phyloP scores from a whole-genome alignment of 306 rosid species.

The Dryas octopetala region DNA sequence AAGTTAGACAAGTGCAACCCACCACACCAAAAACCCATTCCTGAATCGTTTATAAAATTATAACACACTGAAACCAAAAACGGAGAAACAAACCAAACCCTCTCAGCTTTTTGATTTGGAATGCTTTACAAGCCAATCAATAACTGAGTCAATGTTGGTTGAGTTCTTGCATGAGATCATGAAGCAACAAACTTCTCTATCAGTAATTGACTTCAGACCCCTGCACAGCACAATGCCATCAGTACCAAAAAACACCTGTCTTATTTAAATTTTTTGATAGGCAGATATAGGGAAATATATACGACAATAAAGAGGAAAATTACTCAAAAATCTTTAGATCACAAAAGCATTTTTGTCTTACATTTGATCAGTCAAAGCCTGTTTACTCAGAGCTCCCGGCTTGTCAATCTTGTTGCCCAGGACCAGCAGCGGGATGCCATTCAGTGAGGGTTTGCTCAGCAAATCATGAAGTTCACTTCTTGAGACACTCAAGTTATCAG shows the following conservation, averaged over 20 bases:
- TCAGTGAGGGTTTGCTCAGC: slow-evolving; percentile 73
- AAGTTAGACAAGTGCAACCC: slow-evolving; percentile 46
- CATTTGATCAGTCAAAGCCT: slow-evolving; percentile 81
- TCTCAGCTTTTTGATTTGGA: slow-evolving; percentile 84
- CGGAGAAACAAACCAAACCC: slow-evolving; percentile 18
- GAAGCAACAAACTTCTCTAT: slow-evolving; percentile 93
- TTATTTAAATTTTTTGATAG: not conserved
- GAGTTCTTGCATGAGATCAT: slow-evolving; percentile 98
- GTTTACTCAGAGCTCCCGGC: slow-evolving; percentile 69
- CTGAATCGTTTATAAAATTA: slow-evolving; percentile 36
- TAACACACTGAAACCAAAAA: slow-evolving; percentile 32
- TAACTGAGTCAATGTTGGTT: slow-evolving; percentile 84
- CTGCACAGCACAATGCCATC: slow-evolving; percentile 42
- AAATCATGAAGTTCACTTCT: slow-evolving; percentile 85
- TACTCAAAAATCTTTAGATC: not conserved
- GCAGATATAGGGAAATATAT: not conserved
- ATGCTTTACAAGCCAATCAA: slow-evolving; percentile 94
- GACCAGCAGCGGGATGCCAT: slow-evolving; percentile 81
- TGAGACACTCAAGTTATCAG: slow-evolving; percentile 69
- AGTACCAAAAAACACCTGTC: slow-evolving; percentile 15
- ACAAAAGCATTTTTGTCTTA: slow-evolving; percentile 32
- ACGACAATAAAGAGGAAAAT: not conserved
- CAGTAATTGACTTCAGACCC: slow-evolving; percentile 71
- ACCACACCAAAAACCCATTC: slow-evolving; percentile 45
- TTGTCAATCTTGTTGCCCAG: slow-evolving; percentile 91